phyloP scores from a whole-genome alignment of 208 protist genomes.

The Naegleria gruberi region DNA sequence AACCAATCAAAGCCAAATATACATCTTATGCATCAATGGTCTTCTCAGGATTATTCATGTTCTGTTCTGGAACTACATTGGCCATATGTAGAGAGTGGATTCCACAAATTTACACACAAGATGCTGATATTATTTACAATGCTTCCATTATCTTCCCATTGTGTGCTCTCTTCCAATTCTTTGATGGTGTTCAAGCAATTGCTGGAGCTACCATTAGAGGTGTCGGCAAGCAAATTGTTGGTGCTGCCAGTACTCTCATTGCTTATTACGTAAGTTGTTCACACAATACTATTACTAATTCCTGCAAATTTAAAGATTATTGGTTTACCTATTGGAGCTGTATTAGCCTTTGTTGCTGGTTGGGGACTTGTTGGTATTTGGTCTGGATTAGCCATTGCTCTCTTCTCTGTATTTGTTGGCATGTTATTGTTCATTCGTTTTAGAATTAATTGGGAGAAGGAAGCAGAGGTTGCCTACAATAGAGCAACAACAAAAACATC shows the following conservation, averaged over 20 bases:
- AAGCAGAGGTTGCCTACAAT: background rate
- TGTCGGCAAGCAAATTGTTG: background rate
- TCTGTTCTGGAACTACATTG: background rate
- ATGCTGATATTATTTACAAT: background rate
- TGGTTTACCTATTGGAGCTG: background rate
- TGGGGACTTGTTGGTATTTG: background rate
- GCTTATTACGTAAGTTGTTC: background rate
- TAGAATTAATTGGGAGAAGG: background rate
- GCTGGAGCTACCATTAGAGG: background rate
- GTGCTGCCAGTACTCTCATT: background rate
- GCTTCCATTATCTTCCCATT: background rate
- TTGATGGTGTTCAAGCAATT: constrained; percentile 4
- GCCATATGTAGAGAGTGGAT: background rate
- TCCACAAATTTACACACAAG: background rate
- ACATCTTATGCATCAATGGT: background rate
- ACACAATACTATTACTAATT: too few species aligned
- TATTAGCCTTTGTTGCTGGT: background rate
- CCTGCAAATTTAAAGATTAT: too few species aligned
- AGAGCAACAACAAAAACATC: background rate
- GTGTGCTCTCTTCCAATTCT: background rate
- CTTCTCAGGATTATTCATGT: background rate
- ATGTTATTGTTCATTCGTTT: background rate
- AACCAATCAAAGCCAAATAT: background rate
- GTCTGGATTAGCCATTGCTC: background rate
- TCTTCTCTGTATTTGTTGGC: background rate